Percentiles rank a stretch among this genome's conserved stretches.
phyloP scores from a whole-genome alignment of 352 stramenopile genomes.

The Thalassiosira allenii region DNA sequence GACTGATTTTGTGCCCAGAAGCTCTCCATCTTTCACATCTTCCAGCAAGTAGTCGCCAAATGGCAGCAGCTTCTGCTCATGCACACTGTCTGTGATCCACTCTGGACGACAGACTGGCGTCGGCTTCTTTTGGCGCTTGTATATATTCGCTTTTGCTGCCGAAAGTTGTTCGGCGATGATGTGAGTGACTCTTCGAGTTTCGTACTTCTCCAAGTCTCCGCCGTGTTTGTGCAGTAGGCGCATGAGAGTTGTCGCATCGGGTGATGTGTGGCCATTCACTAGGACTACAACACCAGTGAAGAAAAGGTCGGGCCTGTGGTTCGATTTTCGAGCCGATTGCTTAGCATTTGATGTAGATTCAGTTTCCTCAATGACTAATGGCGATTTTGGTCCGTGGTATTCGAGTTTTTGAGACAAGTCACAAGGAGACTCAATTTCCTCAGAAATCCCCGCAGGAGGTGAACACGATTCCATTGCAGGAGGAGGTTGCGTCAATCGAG shows the following conservation, averaged over 20 bases:
- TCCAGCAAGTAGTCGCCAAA: conserved; percentile 89
- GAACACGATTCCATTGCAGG: conserved; percentile 9
- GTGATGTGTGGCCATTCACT: conserved; percentile 82
- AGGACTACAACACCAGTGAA: conserved; percentile 79
- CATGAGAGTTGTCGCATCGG: conserved; percentile 76
- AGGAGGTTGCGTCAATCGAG: no score
- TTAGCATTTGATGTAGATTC: neutral
- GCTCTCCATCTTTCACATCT: conserved; percentile 85
- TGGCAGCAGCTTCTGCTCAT: conserved; percentile 84
- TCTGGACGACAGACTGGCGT: conserved; percentile 89
- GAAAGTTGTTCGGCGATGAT: conserved; percentile 83
- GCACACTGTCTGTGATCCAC: conserved; percentile 92
- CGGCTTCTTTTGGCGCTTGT: conserved; percentile 77
- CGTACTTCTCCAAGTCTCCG: conserved; percentile 85
- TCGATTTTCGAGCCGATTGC: conserved; percentile 12
- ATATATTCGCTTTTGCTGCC: conserved; percentile 80
- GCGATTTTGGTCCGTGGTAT: no score
- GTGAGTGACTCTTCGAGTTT: conserved; percentile 82
- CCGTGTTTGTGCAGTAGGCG: conserved; percentile 80
- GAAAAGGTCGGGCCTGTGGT: conserved; percentile 74
- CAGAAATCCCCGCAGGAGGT: neutral
- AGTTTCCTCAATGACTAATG: neutral
- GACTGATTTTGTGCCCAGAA: conserved; percentile 49
- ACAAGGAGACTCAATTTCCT: neutral
- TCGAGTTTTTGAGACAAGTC: no score